Evolutionary conservation across 2,329 filamentous ascomycete genomes (phyloP), one percentile per base, ranked within the genome.

Genomic region (Penicillium fuscoglaucum): DNA sequence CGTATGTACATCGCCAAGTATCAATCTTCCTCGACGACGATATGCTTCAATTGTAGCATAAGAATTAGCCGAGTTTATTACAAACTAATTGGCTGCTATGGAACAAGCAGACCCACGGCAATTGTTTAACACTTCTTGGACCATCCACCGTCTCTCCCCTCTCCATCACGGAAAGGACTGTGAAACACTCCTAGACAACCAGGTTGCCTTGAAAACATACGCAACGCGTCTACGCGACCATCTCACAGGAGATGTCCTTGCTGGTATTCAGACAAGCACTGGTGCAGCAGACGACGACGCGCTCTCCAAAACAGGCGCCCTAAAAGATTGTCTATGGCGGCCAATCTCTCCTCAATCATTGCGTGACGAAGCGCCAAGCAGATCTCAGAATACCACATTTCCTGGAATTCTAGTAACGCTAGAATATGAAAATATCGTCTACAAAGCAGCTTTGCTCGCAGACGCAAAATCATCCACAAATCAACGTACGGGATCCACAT

Each of bases 111-210:
- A 53, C 17, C 55, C 56, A 28, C 58, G 78, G 55, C 78, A 80
- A 12, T 73, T 84, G 40, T 81, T 82, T 65, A 79, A 80, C 65
- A 78, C 78, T n/a, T 83, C 81, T 29, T 84, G 81, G 77, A 79
- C 73, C n/a, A 70, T 81, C 51, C 80, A 83, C 67, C 80, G 81
- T 62, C 70, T 83, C 9, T 83, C 82, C 4, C 81, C 81, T n/a
- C 76, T 84, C 40, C 78, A 83, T 66, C 78, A 82, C 64, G 76
- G 72, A 57, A 73, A 74, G 43, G 72, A 77, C 15, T 71, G 67
- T 50, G 62, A 67, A 44, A 67, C 70, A 8, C 68, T 78, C 29
- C 63, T 78, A 48, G 64, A 70, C 54, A 72, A 76, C 53, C 63
- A 66, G 26, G 56, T 66, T 26, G 71, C 73, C 21, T 70, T 83